These are phyloP conservation scores for Suillus variegatus DNA, from an alignment of 768 basidiomycete genomes.

Conservation along the genomic window DNA sequence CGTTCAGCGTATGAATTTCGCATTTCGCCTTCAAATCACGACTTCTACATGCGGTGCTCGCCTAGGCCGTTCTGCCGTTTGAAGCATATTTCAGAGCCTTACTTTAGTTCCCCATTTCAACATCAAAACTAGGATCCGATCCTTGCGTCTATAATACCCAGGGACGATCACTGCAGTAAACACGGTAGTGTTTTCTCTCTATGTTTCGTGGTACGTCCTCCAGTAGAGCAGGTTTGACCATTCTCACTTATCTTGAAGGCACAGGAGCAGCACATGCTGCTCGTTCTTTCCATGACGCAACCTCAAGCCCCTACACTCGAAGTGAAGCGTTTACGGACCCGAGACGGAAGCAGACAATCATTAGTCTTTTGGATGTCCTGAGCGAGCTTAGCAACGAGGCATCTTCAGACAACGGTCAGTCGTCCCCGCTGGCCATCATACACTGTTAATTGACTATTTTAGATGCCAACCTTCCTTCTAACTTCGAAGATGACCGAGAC, in stretches of 20 bases:
- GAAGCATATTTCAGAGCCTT: conserved; percentile 33
- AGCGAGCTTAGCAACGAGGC: conserved; percentile 45
- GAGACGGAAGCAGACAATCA: conserved; percentile 46
- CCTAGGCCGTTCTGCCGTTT: conserved; percentile 35
- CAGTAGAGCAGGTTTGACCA: conserved; percentile 26
- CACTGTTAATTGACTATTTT: conserved; percentile 10
- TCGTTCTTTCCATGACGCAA: conserved; percentile 31
- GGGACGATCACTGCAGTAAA: not conserved
- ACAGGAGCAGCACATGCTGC: conserved; percentile 13
- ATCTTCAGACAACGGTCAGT: conserved; percentile 35
- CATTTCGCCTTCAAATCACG: conserved; percentile 25
- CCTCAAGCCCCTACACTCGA: conserved; percentile 29
- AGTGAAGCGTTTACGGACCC: conserved; percentile 28
- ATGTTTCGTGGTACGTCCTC: conserved; percentile 33
- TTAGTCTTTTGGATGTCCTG: conserved; percentile 48
- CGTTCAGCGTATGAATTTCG: conserved; percentile 37
- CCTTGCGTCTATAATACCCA: not conserved
- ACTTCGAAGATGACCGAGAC: conserved; percentile 44
- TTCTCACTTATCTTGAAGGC: conserved; percentile 3
- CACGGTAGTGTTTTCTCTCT: conserved; percentile 2
- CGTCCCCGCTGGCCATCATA: not conserved
- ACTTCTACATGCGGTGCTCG: conserved; percentile 35
- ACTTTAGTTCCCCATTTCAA: not conserved
- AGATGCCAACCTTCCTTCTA: conserved; percentile 35
- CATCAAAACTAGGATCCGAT: conserved; percentile 7